Evolutionary conservation across 768 basidiomycete genomes (phyloP), one percentile per base, ranked within the genome.

Genomic region (Gymnopilus junonius): DNA sequence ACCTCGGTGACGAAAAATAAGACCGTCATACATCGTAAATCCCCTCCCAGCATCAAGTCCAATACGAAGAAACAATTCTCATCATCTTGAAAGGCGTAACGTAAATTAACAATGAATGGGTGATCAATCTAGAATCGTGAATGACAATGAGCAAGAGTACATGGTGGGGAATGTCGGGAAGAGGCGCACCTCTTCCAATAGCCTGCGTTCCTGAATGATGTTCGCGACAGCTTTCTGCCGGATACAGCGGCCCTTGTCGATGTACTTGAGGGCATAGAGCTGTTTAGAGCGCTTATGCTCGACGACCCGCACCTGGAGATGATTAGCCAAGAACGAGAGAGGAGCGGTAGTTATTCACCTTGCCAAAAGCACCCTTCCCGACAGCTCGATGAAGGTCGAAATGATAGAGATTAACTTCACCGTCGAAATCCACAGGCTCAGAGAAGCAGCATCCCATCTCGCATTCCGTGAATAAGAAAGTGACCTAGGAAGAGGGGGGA

Each of bases 351-450:
- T 23, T 17, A 74, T 83, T 35, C 56, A 95, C 96, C 89, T 98
- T 99, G 75, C 97, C 97, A 81, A 99, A 99, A 25, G 97, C 95
- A 46, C 97, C 97, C 76, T 95, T 97, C 43, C 97, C 97, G 14
- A 99, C 94, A 21, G 93, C 94, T 51, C 95, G 87, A 73, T 97
- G 90, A 50, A 99, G 90, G 74, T 97, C 93, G 72, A 99, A 99
- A 79, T 99, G 97, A 79, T 91, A 99, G 53, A 99, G 89, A 73
- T 88, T 93, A 76, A 91, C 87, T 71, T 95, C 93, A 50, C 84
- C 82, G 66, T 92, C 89, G 75, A 93, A 93, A 80, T 95, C 93
- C 68, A 95, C 85, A 21, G 92, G 91, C 78, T 93, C 83, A 76
- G 87, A 87, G 71, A 86, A 82, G 73, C 84, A 84, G 75, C 83